Conservation (phyloP, 192 early-diverging fungal genomes). For the Podila epigama region DNA sequence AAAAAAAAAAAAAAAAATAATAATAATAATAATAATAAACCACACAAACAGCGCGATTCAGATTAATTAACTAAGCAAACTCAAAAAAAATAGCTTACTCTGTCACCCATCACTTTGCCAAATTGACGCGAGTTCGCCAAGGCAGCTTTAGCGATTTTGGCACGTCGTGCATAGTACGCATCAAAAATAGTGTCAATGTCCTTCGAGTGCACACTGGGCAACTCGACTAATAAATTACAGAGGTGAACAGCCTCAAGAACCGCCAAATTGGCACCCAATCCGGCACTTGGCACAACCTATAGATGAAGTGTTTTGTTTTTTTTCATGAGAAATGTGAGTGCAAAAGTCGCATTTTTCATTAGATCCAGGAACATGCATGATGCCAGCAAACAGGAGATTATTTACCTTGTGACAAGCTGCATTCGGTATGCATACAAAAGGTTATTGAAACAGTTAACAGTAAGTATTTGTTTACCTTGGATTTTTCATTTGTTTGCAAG, state of each 20-base stretch:
- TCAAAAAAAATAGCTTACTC: constrained; percentile 4
- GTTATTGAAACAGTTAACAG: background rate
- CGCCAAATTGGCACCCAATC: constrained; percentile 39
- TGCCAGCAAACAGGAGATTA: no score
- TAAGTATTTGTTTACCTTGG: background rate
- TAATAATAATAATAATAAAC: background rate
- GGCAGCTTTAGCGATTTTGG: constrained; percentile 21
- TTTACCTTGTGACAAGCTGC: constrained; percentile 46
- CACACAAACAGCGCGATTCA: no score
- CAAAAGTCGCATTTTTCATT: no score
- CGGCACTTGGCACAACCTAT: constrained; percentile 44
- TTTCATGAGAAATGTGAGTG: background rate
- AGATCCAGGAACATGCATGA: background rate
- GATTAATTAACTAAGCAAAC: background rate
- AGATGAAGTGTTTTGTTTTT: background rate
- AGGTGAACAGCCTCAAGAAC: constrained; percentile 38
- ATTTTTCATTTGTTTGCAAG: background rate
- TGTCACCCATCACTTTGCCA: constrained; percentile 43
- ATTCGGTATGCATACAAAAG: background rate
- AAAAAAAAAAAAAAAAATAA: background rate
- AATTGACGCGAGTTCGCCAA: constrained; percentile 37
- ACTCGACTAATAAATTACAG: constrained; percentile 29
- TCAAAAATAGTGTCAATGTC: constrained; percentile 27
- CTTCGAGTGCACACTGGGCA: constrained; percentile 11
- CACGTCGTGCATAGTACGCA: constrained; percentile 19